Base-by-base conservation (phyloP, 2,329 filamentous ascomycete species). In the Penicillium vulpinum region DNA sequence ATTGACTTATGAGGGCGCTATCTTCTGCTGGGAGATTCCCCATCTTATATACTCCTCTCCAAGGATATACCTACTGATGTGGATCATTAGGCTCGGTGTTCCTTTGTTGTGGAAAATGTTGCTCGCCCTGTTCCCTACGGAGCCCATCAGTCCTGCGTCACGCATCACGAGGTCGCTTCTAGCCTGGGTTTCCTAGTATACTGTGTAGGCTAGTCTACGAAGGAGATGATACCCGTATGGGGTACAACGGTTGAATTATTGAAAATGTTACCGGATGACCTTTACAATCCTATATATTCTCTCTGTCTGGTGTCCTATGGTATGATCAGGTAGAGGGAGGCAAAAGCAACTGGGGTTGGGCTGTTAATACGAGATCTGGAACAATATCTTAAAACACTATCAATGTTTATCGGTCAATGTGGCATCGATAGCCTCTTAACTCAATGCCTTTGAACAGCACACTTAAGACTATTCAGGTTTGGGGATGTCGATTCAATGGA, bases 351-450 rank as follows among this genome's bases (percentile, higher is more conserved):
- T 36, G 43, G 28, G 51, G n/a, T 40, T 29, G 49, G 47, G 45
- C 43, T 59, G 51, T 33, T 58, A 67, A 70, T 68, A 70, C 67
- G 67, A 70, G 67, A 41, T 63, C 60, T 63, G 59, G 56, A 63
- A 67, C 60, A 61, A 18, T 41, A 21, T 39, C 41, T 54, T 41
- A 41, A 61, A 51, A 61, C 47, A 58, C 35, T 47, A 60, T 57
- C 64, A 65, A 62, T 62, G 43, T 31, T 49, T 39, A 16, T 54
- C 21, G 36, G 21, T 11, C 13, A 51, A 38, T 31, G 41, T 54
- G 41, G 52, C 18, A 26, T 50, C 13, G 40, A 62, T 59, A 45
- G 29, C 40, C 48, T 56, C 39, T 47, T 46, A 57, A 36, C 51
- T 48, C 51, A 54, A 43, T 31, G 16, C 10, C 46, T 52, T 45